Evolutionary conservation across 2,329 filamentous ascomycete genomes (phyloP), one percentile per base, ranked within the genome.

Genomic region (Biscogniauxia mediterranea): DNA sequence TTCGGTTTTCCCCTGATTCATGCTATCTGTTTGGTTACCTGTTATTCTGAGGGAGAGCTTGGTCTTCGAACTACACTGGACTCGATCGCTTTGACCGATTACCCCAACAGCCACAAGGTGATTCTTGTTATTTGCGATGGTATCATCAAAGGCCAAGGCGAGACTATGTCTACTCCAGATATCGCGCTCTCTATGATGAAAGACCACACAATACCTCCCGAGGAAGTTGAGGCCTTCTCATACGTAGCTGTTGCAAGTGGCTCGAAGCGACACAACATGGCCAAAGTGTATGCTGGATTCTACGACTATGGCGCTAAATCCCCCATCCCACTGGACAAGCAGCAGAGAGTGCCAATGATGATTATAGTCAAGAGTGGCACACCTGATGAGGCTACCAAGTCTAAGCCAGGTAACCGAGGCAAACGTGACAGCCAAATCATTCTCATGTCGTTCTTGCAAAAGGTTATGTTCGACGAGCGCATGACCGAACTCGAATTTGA

Each of bases 401-500:
- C 90, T 60, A 99, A 99, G 79, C 92, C 96, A 13, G 95, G 95
- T 70, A 99, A 99, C 79, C 88, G 95, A 78, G 96, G 95, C 78
- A 99, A 99, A 83, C 92, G 95, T 75, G 95, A 99, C 83, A 97
- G 92, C 81, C 95, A 99, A 77, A 97, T 99, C 73, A 95, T 99
- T 69, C 84, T 99, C 68, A 99, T 99, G 95, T 97, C 93, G 5
- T 99, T 99, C 84, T 81, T 99, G 69, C 95, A 99, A 75, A 99
- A 99, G 81, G 95, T 99, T 73, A 99, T 99, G 95, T 99, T 99
- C 71, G 95, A 99, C 75, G 96, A 99, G 79, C 91, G 95, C 64
- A 99, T 99, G 95, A 99, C 96, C 19, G 94, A 99, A 77, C 89
- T 99, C 57, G 95, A 99, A 76, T 99, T 93, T 73, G 95, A 99